Evolutionary conservation across 768 basidiomycete species (phyloP), one percentile per base, ranked within the genome.

Genomic region (Rhodotorula babjevae): DNA sequence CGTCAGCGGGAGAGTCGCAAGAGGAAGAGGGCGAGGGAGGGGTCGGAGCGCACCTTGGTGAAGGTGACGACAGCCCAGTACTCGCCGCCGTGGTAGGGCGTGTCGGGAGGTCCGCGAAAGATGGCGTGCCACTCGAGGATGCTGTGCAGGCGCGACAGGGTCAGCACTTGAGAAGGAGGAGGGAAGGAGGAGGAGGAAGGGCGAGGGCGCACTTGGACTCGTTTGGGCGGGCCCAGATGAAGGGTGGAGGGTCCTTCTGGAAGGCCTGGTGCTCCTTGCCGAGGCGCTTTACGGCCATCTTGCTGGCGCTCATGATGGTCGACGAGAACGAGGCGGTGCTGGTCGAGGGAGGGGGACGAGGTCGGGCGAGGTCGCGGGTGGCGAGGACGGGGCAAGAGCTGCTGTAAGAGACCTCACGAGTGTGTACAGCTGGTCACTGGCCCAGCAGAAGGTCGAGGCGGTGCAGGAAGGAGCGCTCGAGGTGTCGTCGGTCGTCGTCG

Each of bases 171-270:
- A n/a, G n/a, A n/a, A n/a, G n/a, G n/a, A n/a, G n/a, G 31, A 25
- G 16, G 57, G 31, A 36, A 9, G 44, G 31, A 4, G 19, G 25
- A 46, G 18, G 6, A 57, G 53, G 27, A 12, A 36, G 10, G 18
- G 36, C 16, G 18, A 56, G 61, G 46, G 50, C 69, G 44, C 52
- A 64, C 50, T 75, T 76, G 52, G 93, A 93, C 86, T 98, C 95
- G 78, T 96, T 93, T 23, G 95, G 95, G 44, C 86, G 86, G 52
- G 95, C 94, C 89, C 91, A 94, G 31, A 97, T 89, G 81, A 93
- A 98, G 71, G 95, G 95, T 2, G 95, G 95, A 23, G 95, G 92
- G 72, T 90, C 89, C 79, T 83, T 89, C 83, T 95, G 92, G 91
- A 97, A 95, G 61, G 86, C 84, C 78, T 90, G 87, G 82, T 89